phyloP scores from a whole-genome alignment of 768 basidiomycete species.

The Leccinum obscurum region DNA sequence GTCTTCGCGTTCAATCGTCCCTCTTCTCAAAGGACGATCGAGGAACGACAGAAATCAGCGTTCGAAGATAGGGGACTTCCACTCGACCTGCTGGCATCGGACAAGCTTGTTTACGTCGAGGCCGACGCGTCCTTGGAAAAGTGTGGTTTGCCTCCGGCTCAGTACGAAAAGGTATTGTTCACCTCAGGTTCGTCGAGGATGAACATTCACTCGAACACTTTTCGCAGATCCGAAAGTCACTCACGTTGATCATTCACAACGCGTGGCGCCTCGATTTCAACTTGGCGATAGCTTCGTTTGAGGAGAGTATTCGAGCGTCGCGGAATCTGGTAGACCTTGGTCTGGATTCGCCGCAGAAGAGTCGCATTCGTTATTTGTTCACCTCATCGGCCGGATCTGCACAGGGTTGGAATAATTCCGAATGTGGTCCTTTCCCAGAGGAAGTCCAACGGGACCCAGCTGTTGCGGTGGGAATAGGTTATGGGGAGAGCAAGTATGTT shows the following conservation, averaged over 20 bases:
- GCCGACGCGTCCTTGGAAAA: constrained; percentile 30
- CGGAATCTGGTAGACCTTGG: constrained; percentile 38
- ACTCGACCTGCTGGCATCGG: background rate
- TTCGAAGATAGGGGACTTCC: constrained; percentile 28
- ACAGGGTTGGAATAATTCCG: constrained; percentile 29
- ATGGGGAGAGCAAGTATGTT: constrained; percentile 48
- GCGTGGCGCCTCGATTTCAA: constrained; percentile 49
- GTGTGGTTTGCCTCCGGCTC: constrained; percentile 31
- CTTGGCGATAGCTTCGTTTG: constrained; percentile 42
- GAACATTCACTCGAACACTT: no score
- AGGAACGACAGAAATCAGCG: constrained; percentile 26
- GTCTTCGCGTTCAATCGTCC: constrained; percentile 11
- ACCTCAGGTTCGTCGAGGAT: no score
- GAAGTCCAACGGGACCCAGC: constrained; percentile 32
- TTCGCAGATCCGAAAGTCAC: constrained; percentile 32
- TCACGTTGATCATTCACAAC: constrained; percentile 42
- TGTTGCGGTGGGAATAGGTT: constrained; percentile 41
- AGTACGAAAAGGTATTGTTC: constrained; percentile 19
- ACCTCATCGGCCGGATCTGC: constrained; percentile 42
- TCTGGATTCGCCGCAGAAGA: constrained; percentile 26
- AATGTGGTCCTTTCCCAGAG: constrained; percentile 36
- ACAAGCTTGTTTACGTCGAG: constrained; percentile 32
- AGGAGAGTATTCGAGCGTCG: constrained; percentile 40
- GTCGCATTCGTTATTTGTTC: constrained; percentile 36
- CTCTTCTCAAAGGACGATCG: constrained; percentile 15